phyloP scores from a whole-genome alignment of 768 basidiomycete species.

The Hygrophorus russula region DNA sequence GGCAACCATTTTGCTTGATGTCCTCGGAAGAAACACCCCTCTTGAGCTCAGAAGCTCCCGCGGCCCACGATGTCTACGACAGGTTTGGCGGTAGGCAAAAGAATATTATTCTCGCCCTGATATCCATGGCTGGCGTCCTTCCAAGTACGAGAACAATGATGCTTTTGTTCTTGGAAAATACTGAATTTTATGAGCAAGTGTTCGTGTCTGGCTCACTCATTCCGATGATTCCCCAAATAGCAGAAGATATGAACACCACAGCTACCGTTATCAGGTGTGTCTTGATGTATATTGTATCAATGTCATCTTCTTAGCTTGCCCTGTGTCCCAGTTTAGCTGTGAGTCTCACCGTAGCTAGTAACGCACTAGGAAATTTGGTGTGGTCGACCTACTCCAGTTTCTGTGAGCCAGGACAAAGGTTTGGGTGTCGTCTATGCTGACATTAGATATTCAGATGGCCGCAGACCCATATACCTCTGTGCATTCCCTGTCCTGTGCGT shows the following conservation, averaged over 20 bases:
- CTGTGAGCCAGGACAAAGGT: slow-evolving; percentile 21
- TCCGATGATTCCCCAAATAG: slow-evolving; percentile 66
- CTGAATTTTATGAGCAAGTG: slow-evolving; percentile 26
- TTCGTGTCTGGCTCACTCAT: slow-evolving; percentile 62
- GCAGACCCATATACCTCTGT: slow-evolving; percentile 45
- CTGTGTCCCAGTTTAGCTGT: slow-evolving; percentile 29
- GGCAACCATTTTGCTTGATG: no score
- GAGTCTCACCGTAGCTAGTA: slow-evolving; percentile 36
- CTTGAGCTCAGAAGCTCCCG: neutral
- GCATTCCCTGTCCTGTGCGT: slow-evolving; percentile 48
- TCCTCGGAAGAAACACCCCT: slow-evolving; percentile 1
- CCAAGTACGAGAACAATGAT: slow-evolving; percentile 31
- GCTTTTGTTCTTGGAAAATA: neutral
- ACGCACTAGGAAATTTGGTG: slow-evolving; percentile 33
- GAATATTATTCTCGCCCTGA: slow-evolving; percentile 40
- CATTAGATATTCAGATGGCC: slow-evolving; percentile 39
- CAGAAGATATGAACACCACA: slow-evolving; percentile 49
- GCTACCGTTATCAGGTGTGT: slow-evolving; percentile 44
- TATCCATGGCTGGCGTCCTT: slow-evolving; percentile 51
- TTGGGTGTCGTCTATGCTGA: slow-evolving; percentile 6
- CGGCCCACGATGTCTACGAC: slow-evolving; percentile 33
- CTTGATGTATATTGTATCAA: neutral
- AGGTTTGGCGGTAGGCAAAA: slow-evolving; percentile 48
- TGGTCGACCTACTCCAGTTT: slow-evolving; percentile 43
- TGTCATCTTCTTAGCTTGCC: neutral